These are phyloP conservation scores for Penicillium olsonii DNA, from an alignment of 2,329 filamentous ascomycete species.

Conservation along the genomic window DNA sequence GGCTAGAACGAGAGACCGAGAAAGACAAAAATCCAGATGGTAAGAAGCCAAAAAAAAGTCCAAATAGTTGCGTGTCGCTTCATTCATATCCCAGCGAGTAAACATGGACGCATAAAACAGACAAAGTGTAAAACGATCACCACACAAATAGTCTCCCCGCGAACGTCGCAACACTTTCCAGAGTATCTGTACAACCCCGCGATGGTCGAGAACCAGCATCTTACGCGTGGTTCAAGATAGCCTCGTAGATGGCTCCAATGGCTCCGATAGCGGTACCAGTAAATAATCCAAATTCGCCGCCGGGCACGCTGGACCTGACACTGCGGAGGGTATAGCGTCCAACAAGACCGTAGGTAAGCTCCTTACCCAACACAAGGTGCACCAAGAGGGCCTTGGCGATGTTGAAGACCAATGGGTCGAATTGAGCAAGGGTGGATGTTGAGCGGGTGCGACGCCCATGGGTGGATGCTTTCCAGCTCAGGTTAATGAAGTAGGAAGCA, in stretches of 20 bases:
- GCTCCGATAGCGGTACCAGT: constrained; percentile 44
- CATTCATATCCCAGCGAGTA: constrained; percentile 23
- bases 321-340: constrained; percentile 36
- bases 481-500: constrained; percentile 86
- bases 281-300: constrained; percentile 42
- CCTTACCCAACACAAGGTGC: constrained; percentile 73
- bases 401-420: constrained; percentile 89
- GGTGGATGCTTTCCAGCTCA: constrained; percentile 59
- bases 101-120: constrained; percentile 16
- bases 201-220: constrained; percentile 2
- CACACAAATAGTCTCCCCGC: neutral
- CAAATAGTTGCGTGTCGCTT: constrained; percentile 20
- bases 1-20: constrained; percentile 27
- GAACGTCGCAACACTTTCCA: constrained; percentile 4
- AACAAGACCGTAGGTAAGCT: constrained; percentile 40
- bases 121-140: neutral
- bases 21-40: constrained; percentile 15
- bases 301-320: constrained; percentile 42
- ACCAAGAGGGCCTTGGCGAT: constrained; percentile 80
- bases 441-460: constrained; percentile 29
- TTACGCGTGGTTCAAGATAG: constrained; percentile 44
- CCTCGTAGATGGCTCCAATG: constrained; percentile 48
- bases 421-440: constrained; percentile 32
- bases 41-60: neutral
- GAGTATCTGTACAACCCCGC: constrained; percentile 19